Base-by-base conservation (phyloP, 2,329 filamentous ascomycete species). In the Daldinia sp. region DNA sequence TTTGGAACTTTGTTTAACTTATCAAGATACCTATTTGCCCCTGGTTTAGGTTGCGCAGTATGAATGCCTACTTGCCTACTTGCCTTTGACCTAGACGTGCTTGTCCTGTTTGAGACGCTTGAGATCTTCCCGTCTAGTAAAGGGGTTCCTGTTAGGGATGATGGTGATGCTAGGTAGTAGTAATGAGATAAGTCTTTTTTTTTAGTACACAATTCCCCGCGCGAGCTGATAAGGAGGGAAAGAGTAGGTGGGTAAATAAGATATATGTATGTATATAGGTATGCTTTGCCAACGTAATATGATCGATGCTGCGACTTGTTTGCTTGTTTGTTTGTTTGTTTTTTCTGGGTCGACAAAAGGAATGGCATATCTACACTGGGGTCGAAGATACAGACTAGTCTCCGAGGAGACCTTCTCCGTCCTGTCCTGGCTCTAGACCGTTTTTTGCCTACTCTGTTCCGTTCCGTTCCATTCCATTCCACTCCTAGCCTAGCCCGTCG, bases 311-410 rank as follows among this genome's bases (percentile, higher is more conserved):
- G n/a, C 25, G n/a, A n/a, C n/a, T n/a, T n/a, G n/a, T n/a, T n/a
- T n/a, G n/a, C n/a, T n/a, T n/a, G n/a, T n/a, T n/a, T n/a, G n/a
- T n/a, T n/a, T n/a, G n/a, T n/a, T n/a, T 17, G 10, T 30, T 25
- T 17, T 19, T 30, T 39, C 58, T 58, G 25, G 47, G 32, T 61
- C 35, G 29, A 67, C 57, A 67, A 64, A 61, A 51, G 58, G 50
- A 59, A 64, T 39, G 30, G 50, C 61, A 53, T 64, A 64, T 64
- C 61, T 64, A 64, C 58, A 64, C 55, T 48, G 11, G 11, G n/a
- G 45, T 37, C 35, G 29, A 45, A 51, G 60, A 63, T 45, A 35
- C 45, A 39, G 27, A 13, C 4, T 23, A 25, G 19, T 23, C 19
- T 25, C n/a, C n/a, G n/a, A n/a, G n/a, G n/a, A n/a, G n/a, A n/a